Base-by-base conservation (phyloP, 306 rosid genomes). In the Trifolium fragiferum region DNA sequence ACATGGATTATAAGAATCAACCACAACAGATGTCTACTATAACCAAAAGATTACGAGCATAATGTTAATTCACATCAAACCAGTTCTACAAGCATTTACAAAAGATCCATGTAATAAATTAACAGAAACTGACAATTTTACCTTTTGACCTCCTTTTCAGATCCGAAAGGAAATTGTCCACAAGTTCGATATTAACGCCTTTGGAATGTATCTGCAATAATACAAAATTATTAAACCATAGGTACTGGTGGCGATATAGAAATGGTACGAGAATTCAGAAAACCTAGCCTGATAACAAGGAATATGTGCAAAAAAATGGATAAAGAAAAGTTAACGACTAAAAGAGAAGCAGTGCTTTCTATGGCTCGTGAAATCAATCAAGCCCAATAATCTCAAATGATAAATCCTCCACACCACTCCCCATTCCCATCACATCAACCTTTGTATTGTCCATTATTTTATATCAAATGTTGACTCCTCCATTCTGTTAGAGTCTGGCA, bases 131-230 rank as follows among this genome's bases (percentile, higher is more conserved):
- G 76, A 27, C 15, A 0, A 64, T 33, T 11, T 49, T 85, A 90
- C 97, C 96, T 76, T 82, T 82, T 32, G 87, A 87, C 81, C 87
- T 93, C 77, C 72, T 87, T 71, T 87, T 90, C 68, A 89, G 73
- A 81, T 87, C 90, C 76, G 74, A 64, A 73, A 90, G 85, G 63
- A 81, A 82, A 77, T 83, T 86, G 62, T 89, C 92, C 76, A 93
- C 97, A 43, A 90, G 81, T 78, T 84, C 85, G 33, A 70, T 54
- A 76, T 90, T 86, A 33, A 82, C 76, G 73, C 98, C 98, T 74
- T 86, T 93, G 60, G 98, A 90, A 69, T 93, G 98, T 64, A 93
- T 95, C 97, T 93, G 79, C 76, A 80, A 61, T 66, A 78, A 54
- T 54, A 64, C 18, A 69, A 64, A 40, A 66, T 11, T 23, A 66